Evolutionary conservation across 768 basidiomycete species (phyloP), one percentile per base, ranked within the genome.

Genomic region (Lentinus tigrinus): DNA sequence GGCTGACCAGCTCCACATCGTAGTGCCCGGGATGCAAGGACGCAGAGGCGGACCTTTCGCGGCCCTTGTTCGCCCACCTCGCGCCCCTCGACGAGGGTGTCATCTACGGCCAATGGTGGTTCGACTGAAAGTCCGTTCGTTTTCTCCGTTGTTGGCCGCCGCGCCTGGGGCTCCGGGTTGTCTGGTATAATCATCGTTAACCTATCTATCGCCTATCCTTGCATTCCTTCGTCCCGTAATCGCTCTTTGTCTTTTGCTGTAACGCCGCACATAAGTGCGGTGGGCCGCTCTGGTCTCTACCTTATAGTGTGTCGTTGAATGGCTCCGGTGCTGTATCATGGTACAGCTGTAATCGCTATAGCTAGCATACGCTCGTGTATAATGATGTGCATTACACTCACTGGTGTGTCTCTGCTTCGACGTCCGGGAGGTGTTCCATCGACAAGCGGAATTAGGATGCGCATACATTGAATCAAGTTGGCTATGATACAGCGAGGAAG

Each of bases 21-120:
- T 28, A 88, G 82, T 91, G 89, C 68, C 82, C 84, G 43, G 81
- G 79, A 14, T 93, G 91, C 68, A 81, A 81, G 23, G 79, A 67
- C 27, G 79, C 76, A 17, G 87, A 81, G 39, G 79, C 91, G 27
- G 91, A 93, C 73, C 74, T 92, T 56, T 85, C 85, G 19, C 69
- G 73, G 17, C 84, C 85, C 50, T 78, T 93, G 46, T 93, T 93
- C 72, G 62, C 73, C 26, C 80, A 73, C 75, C 89, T 93, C 63
- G 82, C 80, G n/a, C 31, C 60, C 16, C 56, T 57, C 51, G 60
- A 61, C 47, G 65, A 39, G 3, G 91, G 90, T 37, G 79, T 87
- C 5, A 63, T 92, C 52, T 80, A 79, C 60, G 87, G 84, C 51
- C 63, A 69, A 4, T 93, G 90, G 90, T 77, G 69, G 61, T 86